These are phyloP conservation scores for Pythium plurisporium DNA, from an alignment of 352 stramenopile species.

Conservation along the genomic window DNA sequence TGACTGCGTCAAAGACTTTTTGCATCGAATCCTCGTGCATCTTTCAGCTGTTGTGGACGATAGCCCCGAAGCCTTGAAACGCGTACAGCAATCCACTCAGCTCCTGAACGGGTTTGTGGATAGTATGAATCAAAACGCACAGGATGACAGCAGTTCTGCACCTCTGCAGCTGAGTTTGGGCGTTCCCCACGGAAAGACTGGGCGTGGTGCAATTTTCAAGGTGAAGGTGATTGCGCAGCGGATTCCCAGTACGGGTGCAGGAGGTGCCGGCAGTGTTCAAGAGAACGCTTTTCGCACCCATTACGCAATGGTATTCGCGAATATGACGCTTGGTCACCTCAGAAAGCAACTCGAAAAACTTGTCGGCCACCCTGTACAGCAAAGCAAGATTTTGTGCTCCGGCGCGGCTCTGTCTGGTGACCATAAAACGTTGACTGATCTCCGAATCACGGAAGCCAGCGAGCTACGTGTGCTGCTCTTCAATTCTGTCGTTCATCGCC, in stretches of 20 bases:
- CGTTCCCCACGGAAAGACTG: slow-evolving; percentile 61
- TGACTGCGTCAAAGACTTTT: slow-evolving; percentile 66
- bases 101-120: slow-evolving; percentile 65
- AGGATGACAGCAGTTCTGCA: slow-evolving; percentile 21
- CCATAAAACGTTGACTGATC: slow-evolving; percentile 75
- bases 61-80: slow-evolving; percentile 45
- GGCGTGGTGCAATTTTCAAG: slow-evolving; percentile 67
- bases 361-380: slow-evolving; percentile 63
- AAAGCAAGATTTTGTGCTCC: slow-evolving; percentile 76
- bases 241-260: slow-evolving; percentile 43
- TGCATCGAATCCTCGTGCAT: slow-evolving; percentile 75
- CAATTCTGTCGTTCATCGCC: slow-evolving; percentile 67
- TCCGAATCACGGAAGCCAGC: slow-evolving; percentile 71
- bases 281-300: slow-evolving; percentile 63
- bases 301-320: slow-evolving; percentile 61
- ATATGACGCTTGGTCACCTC: slow-evolving; percentile 69
- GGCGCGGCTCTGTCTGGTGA: slow-evolving; percentile 69
- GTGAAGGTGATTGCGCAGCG: slow-evolving; percentile 79
- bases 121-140: neutral
- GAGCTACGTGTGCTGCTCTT: slow-evolving; percentile 80
- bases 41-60: slow-evolving; percentile 47
- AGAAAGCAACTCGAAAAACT: slow-evolving; percentile 73
- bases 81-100: slow-evolving; percentile 76
- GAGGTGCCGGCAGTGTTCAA: slow-evolving; percentile 19
- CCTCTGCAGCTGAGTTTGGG: slow-evolving; percentile 43